Evolutionary conservation across 257 asterid genomes (phyloP).

Genomic region (Nicotiana sylvestris): DNA sequence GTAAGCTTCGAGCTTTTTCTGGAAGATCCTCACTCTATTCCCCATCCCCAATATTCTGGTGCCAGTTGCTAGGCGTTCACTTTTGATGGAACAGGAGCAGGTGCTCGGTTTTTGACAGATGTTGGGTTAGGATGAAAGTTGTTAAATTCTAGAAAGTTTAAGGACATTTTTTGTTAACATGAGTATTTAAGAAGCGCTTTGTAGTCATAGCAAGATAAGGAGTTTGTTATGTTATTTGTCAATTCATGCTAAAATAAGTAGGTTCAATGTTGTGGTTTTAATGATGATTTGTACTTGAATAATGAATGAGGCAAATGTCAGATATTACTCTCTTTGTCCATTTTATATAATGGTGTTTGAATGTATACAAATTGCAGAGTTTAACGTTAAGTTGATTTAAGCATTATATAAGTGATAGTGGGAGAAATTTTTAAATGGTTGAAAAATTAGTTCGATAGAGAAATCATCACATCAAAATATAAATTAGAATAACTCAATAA

Average conservation of each 20-base stretch:
- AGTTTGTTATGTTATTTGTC: background rate
- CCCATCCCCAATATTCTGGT: background rate
- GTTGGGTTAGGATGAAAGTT: background rate
- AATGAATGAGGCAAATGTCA: background rate
- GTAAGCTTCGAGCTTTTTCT: background rate
- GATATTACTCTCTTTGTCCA: background rate
- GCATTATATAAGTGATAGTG: background rate
- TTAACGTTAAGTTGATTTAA: background rate
- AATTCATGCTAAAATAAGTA: background rate
- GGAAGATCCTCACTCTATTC: background rate
- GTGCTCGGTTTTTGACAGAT: background rate
- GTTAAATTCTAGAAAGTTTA: background rate
- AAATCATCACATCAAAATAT: background rate
- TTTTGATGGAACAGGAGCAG: background rate
- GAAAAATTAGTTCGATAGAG: background rate
- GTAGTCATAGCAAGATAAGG: background rate
- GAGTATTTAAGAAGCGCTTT: background rate
- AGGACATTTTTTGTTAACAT: background rate
- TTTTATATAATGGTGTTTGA: background rate
- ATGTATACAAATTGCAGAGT: too few relatives aligned
- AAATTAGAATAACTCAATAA: background rate
- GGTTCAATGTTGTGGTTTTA: background rate
- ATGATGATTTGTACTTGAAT: background rate
- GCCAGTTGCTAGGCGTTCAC: background rate
- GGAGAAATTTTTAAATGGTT: background rate